A percentile compares a stretch with the other conserved stretches of the same genome.
These are phyloP conservation scores for Lasiodiplodia theobromae DNA, from an alignment of 2,329 filamentous ascomycete genomes.

Conservation along the genomic window DNA sequence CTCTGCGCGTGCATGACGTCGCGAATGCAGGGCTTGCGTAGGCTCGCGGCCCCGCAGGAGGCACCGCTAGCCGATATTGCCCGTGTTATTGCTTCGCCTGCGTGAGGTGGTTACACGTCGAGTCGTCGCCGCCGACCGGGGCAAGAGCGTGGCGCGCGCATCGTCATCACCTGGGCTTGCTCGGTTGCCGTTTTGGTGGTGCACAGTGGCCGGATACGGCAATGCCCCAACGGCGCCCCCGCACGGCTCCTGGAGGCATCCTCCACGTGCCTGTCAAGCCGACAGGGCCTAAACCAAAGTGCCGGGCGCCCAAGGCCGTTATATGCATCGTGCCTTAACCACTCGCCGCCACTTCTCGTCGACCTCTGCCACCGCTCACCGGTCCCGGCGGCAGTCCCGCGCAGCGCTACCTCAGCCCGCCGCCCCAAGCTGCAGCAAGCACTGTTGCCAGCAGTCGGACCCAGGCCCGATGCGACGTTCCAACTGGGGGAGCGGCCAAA, in stretches of 20 bases:
- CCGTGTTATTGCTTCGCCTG: neutral
- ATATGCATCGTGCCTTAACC: conserved; percentile 10
- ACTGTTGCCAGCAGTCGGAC: neutral
- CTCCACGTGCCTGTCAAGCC: conserved; percentile 20
- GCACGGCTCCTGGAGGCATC: conserved; percentile 14
- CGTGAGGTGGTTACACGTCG: too few relatives aligned
- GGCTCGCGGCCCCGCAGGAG: neutral
- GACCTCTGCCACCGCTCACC: too few relatives aligned
- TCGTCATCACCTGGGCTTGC: conserved; percentile 3
- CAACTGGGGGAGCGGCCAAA: neutral
- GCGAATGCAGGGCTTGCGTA: neutral
- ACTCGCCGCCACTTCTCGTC: neutral
- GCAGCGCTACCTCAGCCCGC: neutral
- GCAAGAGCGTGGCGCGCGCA: neutral
- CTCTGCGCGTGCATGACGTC: neutral
- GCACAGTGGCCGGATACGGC: conserved; percentile 1
- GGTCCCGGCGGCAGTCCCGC: neutral
- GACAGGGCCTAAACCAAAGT: conserved; percentile 24
- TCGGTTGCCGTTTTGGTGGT: conserved; percentile 3
- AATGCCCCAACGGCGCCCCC: conserved; percentile 24
- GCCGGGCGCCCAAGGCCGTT: conserved; percentile 11
- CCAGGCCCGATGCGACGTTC: neutral
- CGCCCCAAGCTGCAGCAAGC: neutral
- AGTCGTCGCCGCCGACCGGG: too few relatives aligned
- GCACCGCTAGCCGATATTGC: neutral